Percentiles rank a stretch among this genome's conserved stretches.
phyloP scores from a whole-genome alignment of 129 eudicot species.

The Saussurea involucrata region DNA sequence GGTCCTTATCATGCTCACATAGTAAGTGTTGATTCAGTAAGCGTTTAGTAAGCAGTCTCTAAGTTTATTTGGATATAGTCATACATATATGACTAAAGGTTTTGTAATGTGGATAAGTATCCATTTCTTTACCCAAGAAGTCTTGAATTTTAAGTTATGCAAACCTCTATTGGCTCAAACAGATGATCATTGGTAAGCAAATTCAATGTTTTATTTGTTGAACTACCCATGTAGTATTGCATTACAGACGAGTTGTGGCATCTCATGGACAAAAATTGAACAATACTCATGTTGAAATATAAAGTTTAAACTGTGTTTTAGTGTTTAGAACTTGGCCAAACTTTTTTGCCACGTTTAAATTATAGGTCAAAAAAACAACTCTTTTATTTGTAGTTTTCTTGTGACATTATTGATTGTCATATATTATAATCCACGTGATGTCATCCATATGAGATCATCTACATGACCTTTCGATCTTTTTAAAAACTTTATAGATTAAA shows the following conservation, averaged over 20 bases:
- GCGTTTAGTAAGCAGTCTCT: not conserved
- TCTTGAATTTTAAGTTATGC: not conserved
- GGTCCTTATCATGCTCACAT: not conserved
- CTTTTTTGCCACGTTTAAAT: not conserved
- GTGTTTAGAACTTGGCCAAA: not conserved
- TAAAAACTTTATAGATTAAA: not conserved
- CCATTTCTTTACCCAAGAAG: not conserved
- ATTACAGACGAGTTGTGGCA: too few relatives aligned
- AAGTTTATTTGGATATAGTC: not conserved
- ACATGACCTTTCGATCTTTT: not conserved
- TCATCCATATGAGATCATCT: constrained; percentile 3
- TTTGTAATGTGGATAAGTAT: not conserved
- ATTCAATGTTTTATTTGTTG: too few relatives aligned
- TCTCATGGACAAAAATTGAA: too few relatives aligned
- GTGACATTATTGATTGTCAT: not conserved
- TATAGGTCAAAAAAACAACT: not conserved
- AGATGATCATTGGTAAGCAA: too few relatives aligned
- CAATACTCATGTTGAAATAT: not conserved
- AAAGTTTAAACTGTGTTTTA: not conserved
- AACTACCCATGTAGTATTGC: too few relatives aligned
- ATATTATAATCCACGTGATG: not conserved
- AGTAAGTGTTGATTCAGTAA: not conserved
- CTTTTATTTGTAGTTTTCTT: not conserved
- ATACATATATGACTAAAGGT: not conserved
- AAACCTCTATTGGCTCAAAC: not conserved